Conservation (phyloP, 202 grass and related monocot genomes). For the Panicum hallii region DNA sequence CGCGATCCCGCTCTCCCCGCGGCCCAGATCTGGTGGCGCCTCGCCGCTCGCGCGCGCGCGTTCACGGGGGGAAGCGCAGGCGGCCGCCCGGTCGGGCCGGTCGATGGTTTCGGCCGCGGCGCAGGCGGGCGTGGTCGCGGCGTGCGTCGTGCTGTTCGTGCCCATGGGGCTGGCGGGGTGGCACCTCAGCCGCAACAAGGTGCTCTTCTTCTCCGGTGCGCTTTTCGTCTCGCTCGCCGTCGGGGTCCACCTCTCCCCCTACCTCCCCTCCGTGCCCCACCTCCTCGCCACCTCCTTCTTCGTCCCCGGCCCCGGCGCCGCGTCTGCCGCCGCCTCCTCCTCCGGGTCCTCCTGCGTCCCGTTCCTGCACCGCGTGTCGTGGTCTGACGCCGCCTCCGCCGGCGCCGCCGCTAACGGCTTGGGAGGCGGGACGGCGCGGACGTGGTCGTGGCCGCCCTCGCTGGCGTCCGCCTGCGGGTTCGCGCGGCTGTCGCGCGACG, state of each 20-base stretch:
- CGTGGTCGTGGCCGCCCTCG: constrained; percentile 65
- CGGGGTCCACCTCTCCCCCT: constrained; percentile 81
- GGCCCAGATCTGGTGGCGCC: constrained; percentile 43
- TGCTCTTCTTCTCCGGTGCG: constrained; percentile 96
- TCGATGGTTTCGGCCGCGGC: constrained; percentile 56
- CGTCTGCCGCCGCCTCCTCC: background rate
- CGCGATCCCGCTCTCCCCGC: background rate
- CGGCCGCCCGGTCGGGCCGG: background rate
- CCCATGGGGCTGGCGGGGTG: constrained; percentile 92
- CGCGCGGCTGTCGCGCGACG: constrained; percentile 56
- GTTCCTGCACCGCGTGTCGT: constrained; percentile 76
- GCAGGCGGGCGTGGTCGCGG: constrained; percentile 77
- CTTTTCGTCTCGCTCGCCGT: constrained; percentile 93
- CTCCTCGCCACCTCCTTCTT: constrained; percentile 67
- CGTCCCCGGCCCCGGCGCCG: constrained; percentile 18
- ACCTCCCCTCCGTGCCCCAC: constrained; percentile 71
- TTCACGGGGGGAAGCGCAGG: background rate
- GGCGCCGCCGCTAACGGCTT: background rate
- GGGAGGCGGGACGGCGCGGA: background rate
- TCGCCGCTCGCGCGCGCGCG: background rate
- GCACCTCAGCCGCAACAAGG: constrained; percentile 97
- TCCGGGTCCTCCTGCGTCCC: constrained; percentile 61
- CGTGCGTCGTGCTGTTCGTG: constrained; percentile 89
- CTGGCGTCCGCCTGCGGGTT: constrained; percentile 56
- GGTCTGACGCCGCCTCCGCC: constrained; percentile 29